Evolutionary conservation across 148 eudicot species (phyloP), one percentile per base, ranked within the genome.

Genomic region (Rhododendron simsii): DNA sequence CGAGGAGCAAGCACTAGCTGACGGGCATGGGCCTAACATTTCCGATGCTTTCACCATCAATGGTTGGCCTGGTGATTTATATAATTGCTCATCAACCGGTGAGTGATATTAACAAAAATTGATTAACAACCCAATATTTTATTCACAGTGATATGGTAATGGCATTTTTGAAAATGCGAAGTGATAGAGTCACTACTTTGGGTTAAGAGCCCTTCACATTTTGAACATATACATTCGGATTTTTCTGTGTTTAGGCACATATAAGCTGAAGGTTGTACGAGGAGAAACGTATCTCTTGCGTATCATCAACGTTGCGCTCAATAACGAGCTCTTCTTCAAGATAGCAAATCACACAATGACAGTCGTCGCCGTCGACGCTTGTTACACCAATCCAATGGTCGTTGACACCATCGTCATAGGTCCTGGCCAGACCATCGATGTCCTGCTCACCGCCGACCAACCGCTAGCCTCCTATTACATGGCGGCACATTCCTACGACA

Each of bases 381-480:
- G 88, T 9, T 95, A 94, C 91, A 94, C 96, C 1, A 73, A 53
- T 0, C 95, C 93, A 0, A 93, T 88, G 75, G n/a, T 26, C 39
- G 91, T 94, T 0, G 91, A 91, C 48, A 90, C 89, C 10, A 89
- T 94, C 2, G 84, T 92, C 21, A 53, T 92, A 0, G 92, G 89
- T 2, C 98, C 98, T 0, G 98, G 98, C 20, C 96, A 93, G 59
- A 96, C 96, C 45, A 87, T 88, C 2, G 98, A 94, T 37, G 98
- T 91, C n/a, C 95, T 95, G n/a, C 14, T 95, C 37, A 87, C 90
- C 0, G 91, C 95, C 48, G 86, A 89, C 85, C 93, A 92, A 33
- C 75, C 87, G 2, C 67, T 86, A 10, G 91, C 80, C 6, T 82
- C 86, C 3, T 96, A 96, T 83, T 93, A 92, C 89, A 55, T 55